These are phyloP conservation scores for Sistotremastrum suecicum DNA, from an alignment of 768 basidiomycete species.

Conservation along the genomic window DNA sequence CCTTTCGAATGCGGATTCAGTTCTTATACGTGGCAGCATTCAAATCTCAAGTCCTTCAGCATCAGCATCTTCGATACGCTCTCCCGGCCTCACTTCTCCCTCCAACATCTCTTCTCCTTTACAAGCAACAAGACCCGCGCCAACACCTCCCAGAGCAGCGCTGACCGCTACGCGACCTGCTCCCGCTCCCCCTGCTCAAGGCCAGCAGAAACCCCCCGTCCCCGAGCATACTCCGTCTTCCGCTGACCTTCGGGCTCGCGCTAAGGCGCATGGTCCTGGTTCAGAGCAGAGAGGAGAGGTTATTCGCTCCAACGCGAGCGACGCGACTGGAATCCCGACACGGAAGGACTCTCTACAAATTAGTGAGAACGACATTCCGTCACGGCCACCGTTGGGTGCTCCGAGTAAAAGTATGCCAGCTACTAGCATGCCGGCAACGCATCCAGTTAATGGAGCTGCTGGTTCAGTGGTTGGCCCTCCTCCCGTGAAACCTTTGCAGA, in stretches of 20 bases:
- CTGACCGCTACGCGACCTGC: conserved; percentile 50
- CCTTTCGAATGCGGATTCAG: too few species aligned
- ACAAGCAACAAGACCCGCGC: too few species aligned
- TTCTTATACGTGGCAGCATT: too few species aligned
- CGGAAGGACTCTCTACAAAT: neutral
- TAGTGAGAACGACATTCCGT: conserved; percentile 5
- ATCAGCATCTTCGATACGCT: conserved; percentile 1
- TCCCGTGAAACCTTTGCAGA: conserved; percentile 63
- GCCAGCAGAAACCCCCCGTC: conserved; percentile 16
- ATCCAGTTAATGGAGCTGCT: conserved; percentile 31
- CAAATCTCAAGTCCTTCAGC: neutral
- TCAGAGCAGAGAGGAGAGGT: conserved; percentile 18
- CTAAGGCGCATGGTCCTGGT: conserved; percentile 41
- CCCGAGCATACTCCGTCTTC: conserved; percentile 44
- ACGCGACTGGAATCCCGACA: conserved; percentile 13
- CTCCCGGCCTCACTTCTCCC: conserved; percentile 1
- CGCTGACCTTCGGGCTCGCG: conserved; percentile 50
- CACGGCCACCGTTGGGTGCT: conserved; percentile 3
- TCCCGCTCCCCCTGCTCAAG: conserved; percentile 36
- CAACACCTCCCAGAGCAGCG: conserved; percentile 19
- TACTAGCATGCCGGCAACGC: conserved; percentile 26
- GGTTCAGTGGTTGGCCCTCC: conserved; percentile 41
- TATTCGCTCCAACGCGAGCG: conserved; percentile 20
- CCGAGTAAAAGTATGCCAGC: conserved; percentile 34
- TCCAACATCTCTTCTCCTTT: too few species aligned